Evolutionary conservation across 2,329 filamentous ascomycete species (phyloP), one percentile per base, ranked within the genome.

Genomic region (Neofusicoccum kwambonambiense): DNA sequence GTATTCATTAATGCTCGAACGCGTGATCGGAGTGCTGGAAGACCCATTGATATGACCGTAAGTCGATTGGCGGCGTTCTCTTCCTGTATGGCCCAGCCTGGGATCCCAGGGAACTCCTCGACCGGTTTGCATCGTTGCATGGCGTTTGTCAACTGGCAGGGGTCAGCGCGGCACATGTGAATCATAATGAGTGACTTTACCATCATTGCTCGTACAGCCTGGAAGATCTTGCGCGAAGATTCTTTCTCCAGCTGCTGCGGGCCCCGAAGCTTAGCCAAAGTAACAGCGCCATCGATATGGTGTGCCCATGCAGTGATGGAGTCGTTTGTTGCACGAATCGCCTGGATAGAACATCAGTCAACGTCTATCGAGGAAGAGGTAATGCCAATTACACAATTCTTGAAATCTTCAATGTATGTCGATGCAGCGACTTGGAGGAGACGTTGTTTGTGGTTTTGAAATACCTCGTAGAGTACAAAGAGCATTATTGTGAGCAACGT

Each of bases 391-490:
- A 63, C 61, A 63, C 61, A 63, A 11, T 22, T 54, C 11, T 63
- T 63, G 61, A 54, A 45, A 4, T 63, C 49, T 19, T 52, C 49
- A 34, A 45, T 17, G 19, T 51, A 62, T 22, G 49, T 39, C 13
- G 39, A 13, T 3, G 61, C 37, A 12, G 49, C 42, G 13, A 47
- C 47, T 34, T 49, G 42, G 42, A 47, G 9, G 27, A 54, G 50
- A 51, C 34, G 37, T n/a, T 13, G 31, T 47, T 56, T 66, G 45
- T 50, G 49, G 47, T 57, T 65, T 57, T 51, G 44, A 57, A 72
- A 41, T 72, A 78, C 77, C 72, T 79, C 77, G 54, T 79, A 79
- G 41, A 79, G 70, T 9, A 76, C 77, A 67, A 79, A 78, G 64
- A 79, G 70, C 49, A 79, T 70, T 13, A 76, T 76, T 15, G 77